Base-by-base conservation (phyloP, 352 stramenopile species). In the Globisporangium cystogenes region DNA sequence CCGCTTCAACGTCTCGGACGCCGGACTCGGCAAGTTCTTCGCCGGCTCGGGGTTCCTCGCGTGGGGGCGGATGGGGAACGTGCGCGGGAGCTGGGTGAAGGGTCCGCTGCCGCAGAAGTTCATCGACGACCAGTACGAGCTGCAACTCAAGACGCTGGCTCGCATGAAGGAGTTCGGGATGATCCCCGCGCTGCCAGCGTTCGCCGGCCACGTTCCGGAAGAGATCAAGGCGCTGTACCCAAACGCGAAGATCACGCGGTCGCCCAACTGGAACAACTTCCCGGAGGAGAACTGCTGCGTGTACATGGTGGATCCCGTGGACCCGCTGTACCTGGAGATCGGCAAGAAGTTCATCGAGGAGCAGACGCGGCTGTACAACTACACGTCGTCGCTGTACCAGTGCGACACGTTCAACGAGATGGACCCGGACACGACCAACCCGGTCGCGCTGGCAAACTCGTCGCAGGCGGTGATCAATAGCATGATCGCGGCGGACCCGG, bases 41-140 rank as follows among this genome's bases (percentile, higher is more conserved):
- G 84, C 90, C 3, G 87, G 88, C 0, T 72, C 86, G 3, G 87
- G 87, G 0, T 96, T 96, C 54, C 58, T 97, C 16, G 83, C 88
- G 3, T 97, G 88, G 88, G 74, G 83, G n/a, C 65, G 90, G 48
- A 95, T 95, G 76, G 82, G 93, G 49, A 95, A 96, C 47, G 49
- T 97, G 11, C 86, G 93, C 23, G 83, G 84, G 23, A 92, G 73
- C 53, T 90, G 82, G 72, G 81, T 93, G 48, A 79, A 87, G 48
- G 87, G 87, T 0, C 87, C 87, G 20, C 65, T 96, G 7, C 85
- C 87, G 0, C 74, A 87, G 62, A 70, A 72, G 3, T 96, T 89
- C 51, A 96, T 96, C 53, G 81, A 95, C 53, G 70, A 70, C 24
- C 86, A 97, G 60, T 79, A 80, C 51, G 49, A 61, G 7, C 65